Evolutionary conservation across 2,329 filamentous ascomycete genomes (phyloP).

Genomic region (Trichophyton verrucosum): DNA sequence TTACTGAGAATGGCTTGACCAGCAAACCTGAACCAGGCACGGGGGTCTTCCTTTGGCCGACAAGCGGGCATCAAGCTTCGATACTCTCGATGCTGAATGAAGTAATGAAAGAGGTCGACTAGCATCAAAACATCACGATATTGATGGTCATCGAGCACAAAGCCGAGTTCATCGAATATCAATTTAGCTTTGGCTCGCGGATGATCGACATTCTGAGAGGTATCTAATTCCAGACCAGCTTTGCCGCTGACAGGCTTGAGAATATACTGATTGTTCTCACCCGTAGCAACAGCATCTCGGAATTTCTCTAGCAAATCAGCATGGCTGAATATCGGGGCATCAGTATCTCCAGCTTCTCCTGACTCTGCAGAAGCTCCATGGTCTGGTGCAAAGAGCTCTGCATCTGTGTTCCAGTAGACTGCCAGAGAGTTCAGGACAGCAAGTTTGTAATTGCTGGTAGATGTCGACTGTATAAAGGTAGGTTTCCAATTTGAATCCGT

Average conservation of each 20-base stretch:
- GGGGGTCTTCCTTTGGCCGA: constrained; percentile 74
- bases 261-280: constrained; percentile 79
- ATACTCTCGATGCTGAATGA: constrained; percentile 94
- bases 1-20: constrained; percentile 79
- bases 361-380: constrained; percentile 47
- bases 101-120: constrained; percentile 96
- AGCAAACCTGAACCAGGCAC: constrained; percentile 85
- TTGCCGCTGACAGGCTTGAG: constrained; percentile 90
- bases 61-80: constrained; percentile 80
- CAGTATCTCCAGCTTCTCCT: constrained; percentile 37
- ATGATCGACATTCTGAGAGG: constrained; percentile 64
- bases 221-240: constrained; percentile 89
- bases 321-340: constrained; percentile 50
- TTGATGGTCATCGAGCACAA: constrained; percentile 94
- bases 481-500: constrained; percentile 92
- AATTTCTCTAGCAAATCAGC: constrained; percentile 67
- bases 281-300: constrained; percentile 64
- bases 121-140: constrained; percentile 97
- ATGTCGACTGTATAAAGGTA: constrained; percentile 84
- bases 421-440: constrained; percentile 81
- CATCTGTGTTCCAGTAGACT: constrained; percentile 97
- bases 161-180: constrained; percentile 91
- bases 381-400: constrained; percentile 63
- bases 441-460: constrained; percentile 77
- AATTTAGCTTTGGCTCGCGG: constrained; percentile 85